Evolutionary conservation across 2,329 filamentous ascomycete species (phyloP), one percentile per base, ranked within the genome.

Genomic region (Coniella vitis): DNA sequence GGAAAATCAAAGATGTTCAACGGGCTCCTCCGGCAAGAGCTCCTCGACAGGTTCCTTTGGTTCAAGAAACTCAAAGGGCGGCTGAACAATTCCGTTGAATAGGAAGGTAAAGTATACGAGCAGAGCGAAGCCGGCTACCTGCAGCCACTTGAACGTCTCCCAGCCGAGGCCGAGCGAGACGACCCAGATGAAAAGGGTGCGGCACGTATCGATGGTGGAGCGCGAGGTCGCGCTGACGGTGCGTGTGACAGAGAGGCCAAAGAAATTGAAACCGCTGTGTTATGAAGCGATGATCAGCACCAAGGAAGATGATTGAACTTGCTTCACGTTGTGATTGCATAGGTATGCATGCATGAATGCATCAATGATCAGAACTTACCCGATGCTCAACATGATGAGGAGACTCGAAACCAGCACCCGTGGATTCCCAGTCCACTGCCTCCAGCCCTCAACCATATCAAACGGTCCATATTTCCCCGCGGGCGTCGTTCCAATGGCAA

Each of bases 101-200:
- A 97, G 66, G 67, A 95, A 96, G 2, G 91, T 98, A 56, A 93
- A 94, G 64, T 96, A 98, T 13, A 98, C 93, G 32, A 98, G 77
- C 56, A 96, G 70, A 2, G 72, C 86, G 59, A 98, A 98, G 1
- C 93, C 93, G 3, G 81, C 65, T 13, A 98, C 88, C 69, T 98
- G 93, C 7, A 98, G 78, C 86, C 88, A 94, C 70, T 97, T 97
- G 79, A 98, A 97, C 0, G 81, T 84, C 70, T 98, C 93, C 93
- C 93, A 98, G 53, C 90, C 90, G 2, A 98, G 78, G 4, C 86
- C 88, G 4, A 98, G 79, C 16, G 89, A 95, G 13, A 95, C 87
- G 22, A 98, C 78, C 93, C 93, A 98, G 68, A 98, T 97, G 70
- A 98, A 97, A 1, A 98, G 79, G 0, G 93, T 98, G 36, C 91